phyloP scores from a whole-genome alignment of 495 filamentous ascomycete species.

The Penicillium antarcticum region DNA sequence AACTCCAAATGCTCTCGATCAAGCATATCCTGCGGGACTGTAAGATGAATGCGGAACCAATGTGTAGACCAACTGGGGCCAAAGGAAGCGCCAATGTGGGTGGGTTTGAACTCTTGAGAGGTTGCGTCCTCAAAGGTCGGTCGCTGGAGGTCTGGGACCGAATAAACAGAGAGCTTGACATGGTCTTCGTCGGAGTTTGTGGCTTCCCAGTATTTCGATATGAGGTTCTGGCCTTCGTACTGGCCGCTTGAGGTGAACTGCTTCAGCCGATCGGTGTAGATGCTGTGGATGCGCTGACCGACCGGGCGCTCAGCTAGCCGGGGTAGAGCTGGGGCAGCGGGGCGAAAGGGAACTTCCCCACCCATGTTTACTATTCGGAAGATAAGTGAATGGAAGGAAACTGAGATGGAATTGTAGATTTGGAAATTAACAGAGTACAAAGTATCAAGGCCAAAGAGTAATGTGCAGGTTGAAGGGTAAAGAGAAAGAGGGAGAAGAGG shows the following conservation, averaged over 20 bases:
- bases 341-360: slow-evolving; percentile 38
- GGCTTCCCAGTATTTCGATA: slow-evolving; percentile 75
- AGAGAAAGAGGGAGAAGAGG: slow-evolving; percentile 3
- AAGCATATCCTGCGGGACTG: slow-evolving; percentile 66
- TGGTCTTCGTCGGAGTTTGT: slow-evolving; percentile 66
- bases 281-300: slow-evolving; percentile 80
- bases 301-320: slow-evolving; percentile 57
- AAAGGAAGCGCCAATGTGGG: slow-evolving; percentile 73
- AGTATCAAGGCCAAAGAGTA: too few species aligned
- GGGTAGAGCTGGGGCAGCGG: slow-evolving; percentile 48
- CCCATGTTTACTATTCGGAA: slow-evolving; percentile 34
- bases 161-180: slow-evolving; percentile 85
- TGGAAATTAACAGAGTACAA: too few species aligned
- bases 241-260: slow-evolving; percentile 80
- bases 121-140: slow-evolving; percentile 90
- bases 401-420: neutral
- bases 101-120: slow-evolving; percentile 71
- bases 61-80: slow-evolving; percentile 98
- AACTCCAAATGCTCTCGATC: slow-evolving; percentile 81
- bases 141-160: slow-evolving; percentile 70
- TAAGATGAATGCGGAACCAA: slow-evolving; percentile 85
- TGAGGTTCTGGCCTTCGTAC: slow-evolving; percentile 75
- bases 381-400: neutral
- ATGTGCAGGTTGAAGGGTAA: slow-evolving; percentile 2
- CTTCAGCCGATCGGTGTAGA: slow-evolving; percentile 81